Conservation (phyloP, 2,329 filamentous ascomycete species). For the Nigrospora sphaerica region DNA sequence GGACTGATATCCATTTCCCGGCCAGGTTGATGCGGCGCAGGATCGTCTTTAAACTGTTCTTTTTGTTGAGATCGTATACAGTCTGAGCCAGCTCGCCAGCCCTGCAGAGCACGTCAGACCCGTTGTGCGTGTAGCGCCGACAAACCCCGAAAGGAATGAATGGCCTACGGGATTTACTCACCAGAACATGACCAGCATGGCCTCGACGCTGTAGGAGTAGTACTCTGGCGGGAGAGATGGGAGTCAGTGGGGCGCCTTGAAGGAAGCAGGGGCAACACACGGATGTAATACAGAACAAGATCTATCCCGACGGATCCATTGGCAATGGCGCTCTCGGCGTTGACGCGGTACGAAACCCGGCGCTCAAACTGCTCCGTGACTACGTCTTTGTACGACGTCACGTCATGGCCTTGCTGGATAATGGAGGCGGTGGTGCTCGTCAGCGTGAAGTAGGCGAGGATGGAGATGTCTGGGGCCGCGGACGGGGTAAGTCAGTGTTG, state of each 20-base stretch:
- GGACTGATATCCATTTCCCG: conserved; percentile 11
- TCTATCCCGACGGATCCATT: conserved; percentile 16
- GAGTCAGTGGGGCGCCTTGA: not conserved
- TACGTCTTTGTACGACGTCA: conserved; percentile 10
- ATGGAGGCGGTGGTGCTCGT: conserved; percentile 15
- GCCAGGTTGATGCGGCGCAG: conserved; percentile 11
- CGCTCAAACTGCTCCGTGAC: conserved; percentile 11
- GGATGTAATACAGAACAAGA: conserved; percentile 17
- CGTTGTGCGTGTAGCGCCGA: too few relatives aligned
- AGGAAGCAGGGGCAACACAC: conserved; percentile 5
- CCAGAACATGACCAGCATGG: conserved; percentile 19
- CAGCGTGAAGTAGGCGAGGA: conserved; percentile 12
- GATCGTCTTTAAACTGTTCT: conserved; percentile 6
- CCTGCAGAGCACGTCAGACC: not conserved
- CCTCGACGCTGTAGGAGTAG: conserved; percentile 15
- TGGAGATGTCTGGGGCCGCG: conserved; percentile 11
- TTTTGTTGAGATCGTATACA: conserved; percentile 7
- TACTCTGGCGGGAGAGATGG: conserved; percentile 9
- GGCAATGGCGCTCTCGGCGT: conserved; percentile 16
- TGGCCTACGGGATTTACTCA: not conserved
- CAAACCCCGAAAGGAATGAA: too few relatives aligned
- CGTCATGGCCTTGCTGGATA: conserved; percentile 13
- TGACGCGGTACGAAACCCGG: conserved; percentile 7
- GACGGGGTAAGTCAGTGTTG: not conserved
- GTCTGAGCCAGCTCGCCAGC: conserved; percentile 7